Percentiles rank a stretch among this genome's conserved stretches.
phyloP scores from a whole-genome alignment of 768 basidiomycete species.

The Amanita pallidorosea region DNA sequence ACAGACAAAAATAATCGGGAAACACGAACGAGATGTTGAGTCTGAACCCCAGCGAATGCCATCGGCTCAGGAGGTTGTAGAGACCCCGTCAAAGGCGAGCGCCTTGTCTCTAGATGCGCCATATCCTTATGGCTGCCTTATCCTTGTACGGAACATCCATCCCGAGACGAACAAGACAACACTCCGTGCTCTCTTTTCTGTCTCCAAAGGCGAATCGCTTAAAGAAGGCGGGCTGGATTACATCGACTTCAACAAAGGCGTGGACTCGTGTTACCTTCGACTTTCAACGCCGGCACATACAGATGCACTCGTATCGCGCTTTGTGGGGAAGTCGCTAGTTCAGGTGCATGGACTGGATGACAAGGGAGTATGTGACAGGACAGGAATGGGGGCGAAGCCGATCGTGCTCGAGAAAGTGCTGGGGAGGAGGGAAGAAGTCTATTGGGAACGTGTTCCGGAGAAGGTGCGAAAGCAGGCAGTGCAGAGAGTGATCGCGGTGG shows the following conservation, averaged over 20 bases:
- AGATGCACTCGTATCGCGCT: slow-evolving; percentile 30
- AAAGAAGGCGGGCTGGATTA: slow-evolving; percentile 48
- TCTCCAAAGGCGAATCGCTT: slow-evolving; percentile 18
- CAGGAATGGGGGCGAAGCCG: slow-evolving; percentile 9
- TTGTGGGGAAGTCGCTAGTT: slow-evolving; percentile 20
- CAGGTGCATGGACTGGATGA: slow-evolving; percentile 50
- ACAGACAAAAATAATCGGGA: neutral
- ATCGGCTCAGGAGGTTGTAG: neutral
- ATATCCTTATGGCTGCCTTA: slow-evolving; percentile 57
- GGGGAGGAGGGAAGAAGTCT: slow-evolving; percentile 58
- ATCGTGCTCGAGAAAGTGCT: slow-evolving; percentile 45
- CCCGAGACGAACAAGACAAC: slow-evolving; percentile 76
- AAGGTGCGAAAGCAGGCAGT: slow-evolving; percentile 58
- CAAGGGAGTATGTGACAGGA: slow-evolving; percentile 20
- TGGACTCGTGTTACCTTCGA: slow-evolving; percentile 73
- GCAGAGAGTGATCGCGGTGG: slow-evolving; percentile 24
- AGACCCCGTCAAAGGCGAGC: neutral
- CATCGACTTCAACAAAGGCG: slow-evolving; percentile 69
- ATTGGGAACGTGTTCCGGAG: slow-evolving; percentile 75
- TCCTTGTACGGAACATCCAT: slow-evolving; percentile 63
- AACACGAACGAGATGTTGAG: neutral
- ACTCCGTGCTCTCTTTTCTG: slow-evolving; percentile 38
- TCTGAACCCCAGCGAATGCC: neutral
- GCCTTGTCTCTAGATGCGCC: slow-evolving; percentile 20
- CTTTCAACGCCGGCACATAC: slow-evolving; percentile 43